Evolutionary conservation across 257 asterid species (phyloP), one percentile per base, ranked within the genome.

Genomic region (Salvia rosmarinus): DNA sequence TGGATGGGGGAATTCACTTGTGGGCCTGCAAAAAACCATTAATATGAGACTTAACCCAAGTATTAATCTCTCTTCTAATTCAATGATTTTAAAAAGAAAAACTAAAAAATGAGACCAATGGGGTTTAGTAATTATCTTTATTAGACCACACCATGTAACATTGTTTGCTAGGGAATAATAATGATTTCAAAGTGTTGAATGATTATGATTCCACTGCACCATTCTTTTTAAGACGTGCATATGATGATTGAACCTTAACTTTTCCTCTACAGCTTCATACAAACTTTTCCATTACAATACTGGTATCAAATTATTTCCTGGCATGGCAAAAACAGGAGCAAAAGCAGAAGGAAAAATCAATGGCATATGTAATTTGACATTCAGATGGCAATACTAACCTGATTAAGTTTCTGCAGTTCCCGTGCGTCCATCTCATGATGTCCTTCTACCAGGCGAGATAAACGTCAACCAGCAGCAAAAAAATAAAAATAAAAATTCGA

Each of bases 1-100:
- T 5, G 99, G 99, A 80, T 94, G 99, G 67, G 99, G 96, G 70
- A 94, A 94, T 85, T 94, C 96, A 77, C 95, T 94, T 20, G 97
- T 94, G 76, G 99, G 96, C 83, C 99, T 91, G 74, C 68, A 82
- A 80, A 72, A 75, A 43, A 68, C 32, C 50, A 72, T 32, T 32
- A 32, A 32, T 32, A 32, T 44, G 17, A 44, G 50, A 44, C 2
- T 44, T 44, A 13, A n/a, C 19, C 14, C 10, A 14, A 44, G 7
- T 14, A 20, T 17, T 60, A 17, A 23, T 56, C 2, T 25, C 56
- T 16, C 56, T 16, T 20, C 8, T 8, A 30, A 46, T 65, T 37
- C 59, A 35, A 65, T 39, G 44, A 39, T 34, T 14, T 17, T 25
- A 25, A n/a, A n/a, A n/a, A n/a, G n/a, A n/a, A n/a, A n/a, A n/a